Percentiles rank a stretch among this genome's conserved stretches.
These are phyloP conservation scores for Fistulinella prunicolor DNA, from an alignment of 768 basidiomycete species.

Conservation along the genomic window DNA sequence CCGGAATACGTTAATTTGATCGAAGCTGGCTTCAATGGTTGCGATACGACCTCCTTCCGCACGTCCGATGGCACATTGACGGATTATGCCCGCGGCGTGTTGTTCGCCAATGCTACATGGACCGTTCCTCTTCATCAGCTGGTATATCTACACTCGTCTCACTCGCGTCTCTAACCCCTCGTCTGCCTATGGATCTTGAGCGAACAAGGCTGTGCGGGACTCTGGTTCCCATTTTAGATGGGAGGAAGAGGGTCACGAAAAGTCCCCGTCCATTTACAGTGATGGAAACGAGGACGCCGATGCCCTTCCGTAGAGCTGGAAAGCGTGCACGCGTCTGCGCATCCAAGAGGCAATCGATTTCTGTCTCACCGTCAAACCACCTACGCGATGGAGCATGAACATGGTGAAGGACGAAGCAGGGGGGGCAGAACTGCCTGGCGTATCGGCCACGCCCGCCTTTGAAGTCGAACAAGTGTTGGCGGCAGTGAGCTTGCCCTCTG, in stretches of 20 bases:
- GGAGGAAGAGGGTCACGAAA: constrained; percentile 76
- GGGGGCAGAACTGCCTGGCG: constrained; percentile 21
- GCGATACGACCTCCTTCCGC: constrained; percentile 78
- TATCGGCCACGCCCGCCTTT: constrained; percentile 34
- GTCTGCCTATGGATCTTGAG: constrained; percentile 71
- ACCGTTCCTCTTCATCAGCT: constrained; percentile 69
- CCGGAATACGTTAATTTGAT: constrained; percentile 45
- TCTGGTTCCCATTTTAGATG: constrained; percentile 81
- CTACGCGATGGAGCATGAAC: constrained; percentile 35
- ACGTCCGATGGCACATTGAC: constrained; percentile 63
- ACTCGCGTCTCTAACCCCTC: neutral
- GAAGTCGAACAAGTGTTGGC: constrained; percentile 58
- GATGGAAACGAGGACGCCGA: constrained; percentile 42
- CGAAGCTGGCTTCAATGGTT: constrained; percentile 44
- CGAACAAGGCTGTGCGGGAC: constrained; percentile 72
- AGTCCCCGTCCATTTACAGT: constrained; percentile 49
- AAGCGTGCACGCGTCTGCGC: constrained; percentile 62
- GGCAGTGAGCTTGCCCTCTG: constrained; percentile 49
- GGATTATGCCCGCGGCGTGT: constrained; percentile 71
- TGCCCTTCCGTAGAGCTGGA: constrained; percentile 77
- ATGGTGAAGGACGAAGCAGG: constrained; percentile 29
- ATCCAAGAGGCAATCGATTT: constrained; percentile 78
- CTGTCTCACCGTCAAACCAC: constrained; percentile 52
- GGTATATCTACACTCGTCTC: constrained; percentile 39
- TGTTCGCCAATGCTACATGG: constrained; percentile 81